Evolutionary conservation across 805 yeast species (phyloP).

Genomic region (Candida pini): DNA sequence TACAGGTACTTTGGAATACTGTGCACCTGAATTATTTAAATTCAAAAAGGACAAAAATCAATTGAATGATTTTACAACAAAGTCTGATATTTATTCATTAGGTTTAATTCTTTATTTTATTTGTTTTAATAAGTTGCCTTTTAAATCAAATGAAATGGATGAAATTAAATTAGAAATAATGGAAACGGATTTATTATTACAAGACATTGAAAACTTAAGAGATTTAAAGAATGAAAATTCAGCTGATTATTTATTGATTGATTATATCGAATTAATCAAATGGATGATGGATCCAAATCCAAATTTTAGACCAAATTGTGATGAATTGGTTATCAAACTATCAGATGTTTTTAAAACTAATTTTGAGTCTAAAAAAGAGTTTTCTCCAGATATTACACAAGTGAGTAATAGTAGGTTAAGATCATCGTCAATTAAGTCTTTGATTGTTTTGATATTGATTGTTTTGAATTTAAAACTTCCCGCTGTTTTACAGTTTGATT

Average conservation of each 20-base stretch:
- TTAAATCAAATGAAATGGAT: slow-evolving; percentile 25
- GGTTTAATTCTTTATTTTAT: slow-evolving; percentile 79
- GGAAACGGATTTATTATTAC: slow-evolving; percentile 16
- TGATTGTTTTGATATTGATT: neutral
- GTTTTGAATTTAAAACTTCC: too few species aligned
- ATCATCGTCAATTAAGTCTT: too few species aligned
- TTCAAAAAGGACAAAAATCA: slow-evolving; percentile 22
- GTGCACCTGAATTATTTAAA: slow-evolving; percentile 76
- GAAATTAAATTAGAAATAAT: slow-evolving; percentile 22
- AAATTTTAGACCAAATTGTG: slow-evolving; percentile 38
- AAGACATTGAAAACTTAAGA: slow-evolving; percentile 15
- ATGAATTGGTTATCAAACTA: slow-evolving; percentile 30
- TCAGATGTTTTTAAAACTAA: too few species aligned
- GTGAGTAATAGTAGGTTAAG: too few species aligned
- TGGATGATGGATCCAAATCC: slow-evolving; percentile 28
- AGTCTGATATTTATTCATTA: slow-evolving; percentile 75
- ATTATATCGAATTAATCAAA: slow-evolving; percentile 26
- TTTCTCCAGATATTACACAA: too few species aligned
- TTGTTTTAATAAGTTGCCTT: slow-evolving; percentile 71
- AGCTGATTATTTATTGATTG: slow-evolving; percentile 20
- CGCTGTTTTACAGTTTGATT: too few species aligned
- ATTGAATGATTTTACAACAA: slow-evolving; percentile 55
- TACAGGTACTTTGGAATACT: slow-evolving; percentile 83
- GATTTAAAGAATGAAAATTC: neutral
- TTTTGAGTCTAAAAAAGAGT: too few species aligned